Conservation (phyloP, 164 flowering plant species). For the Protea cynaroides region DNA sequence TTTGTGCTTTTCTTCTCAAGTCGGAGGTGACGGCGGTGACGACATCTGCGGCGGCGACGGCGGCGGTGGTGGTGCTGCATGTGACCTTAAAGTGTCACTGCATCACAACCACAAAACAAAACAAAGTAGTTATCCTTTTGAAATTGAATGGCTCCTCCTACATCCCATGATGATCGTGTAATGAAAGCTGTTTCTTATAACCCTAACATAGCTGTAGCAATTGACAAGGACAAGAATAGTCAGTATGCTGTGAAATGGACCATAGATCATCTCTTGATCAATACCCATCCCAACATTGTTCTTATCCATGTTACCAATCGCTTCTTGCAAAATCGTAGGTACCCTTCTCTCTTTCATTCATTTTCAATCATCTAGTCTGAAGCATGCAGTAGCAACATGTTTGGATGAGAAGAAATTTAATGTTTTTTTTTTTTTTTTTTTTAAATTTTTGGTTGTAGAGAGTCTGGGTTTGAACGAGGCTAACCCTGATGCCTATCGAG, state of each 20-base stretch:
- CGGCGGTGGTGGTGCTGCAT: too few relatives aligned
- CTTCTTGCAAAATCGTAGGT: slow-evolving; percentile 35
- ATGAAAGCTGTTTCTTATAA: not conserved
- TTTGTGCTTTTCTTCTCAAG: too few relatives aligned
- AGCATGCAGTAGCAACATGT: too few relatives aligned
- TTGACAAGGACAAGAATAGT: slow-evolving; percentile 59
- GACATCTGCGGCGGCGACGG: too few relatives aligned
- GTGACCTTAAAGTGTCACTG: too few relatives aligned
- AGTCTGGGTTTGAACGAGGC: not conserved
- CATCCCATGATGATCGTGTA: not conserved
- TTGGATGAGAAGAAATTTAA: too few relatives aligned
- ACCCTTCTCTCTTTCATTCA: slow-evolving; percentile 19
- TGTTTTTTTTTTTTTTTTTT: too few relatives aligned
- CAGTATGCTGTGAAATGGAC: slow-evolving; percentile 55
- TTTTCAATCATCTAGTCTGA: not conserved
- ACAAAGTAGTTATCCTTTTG: too few relatives aligned
- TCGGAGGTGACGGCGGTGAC: too few relatives aligned
- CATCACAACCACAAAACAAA: too few relatives aligned
- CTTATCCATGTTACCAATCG: slow-evolving; percentile 42
- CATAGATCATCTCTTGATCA: slow-evolving; percentile 34
- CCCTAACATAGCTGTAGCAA: slow-evolving; percentile 36
- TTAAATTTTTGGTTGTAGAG: too few relatives aligned
- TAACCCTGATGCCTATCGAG: slow-evolving; percentile 2
- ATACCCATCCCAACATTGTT: slow-evolving; percentile 18
- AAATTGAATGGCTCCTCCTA: slow-evolving; percentile 10